Evolutionary conservation across 1,284 basidiomycete genomes (phyloP).

Genomic region (Abortiporus biennis): DNA sequence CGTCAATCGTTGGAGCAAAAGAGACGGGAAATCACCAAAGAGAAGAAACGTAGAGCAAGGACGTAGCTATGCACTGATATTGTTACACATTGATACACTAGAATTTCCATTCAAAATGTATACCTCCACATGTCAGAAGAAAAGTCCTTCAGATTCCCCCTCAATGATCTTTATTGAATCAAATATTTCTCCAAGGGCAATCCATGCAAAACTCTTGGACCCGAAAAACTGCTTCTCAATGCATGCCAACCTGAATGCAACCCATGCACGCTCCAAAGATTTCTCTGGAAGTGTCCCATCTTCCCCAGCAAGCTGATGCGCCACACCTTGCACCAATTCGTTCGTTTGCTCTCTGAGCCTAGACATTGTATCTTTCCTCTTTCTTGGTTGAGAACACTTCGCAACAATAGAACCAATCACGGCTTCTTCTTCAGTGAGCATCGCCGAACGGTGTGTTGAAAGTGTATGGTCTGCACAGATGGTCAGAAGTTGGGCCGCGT

Average conservation of each 20-base stretch:
- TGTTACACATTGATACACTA: not conserved
- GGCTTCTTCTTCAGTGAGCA: conserved; percentile 56
- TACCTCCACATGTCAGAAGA: not conserved
- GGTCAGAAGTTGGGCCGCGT: conserved; percentile 38
- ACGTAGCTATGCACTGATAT: conserved; percentile 7
- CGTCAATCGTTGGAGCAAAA: conserved; percentile 59
- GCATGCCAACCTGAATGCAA: conserved; percentile 42
- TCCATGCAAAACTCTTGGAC: conserved; percentile 54
- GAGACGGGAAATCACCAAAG: conserved; percentile 52
- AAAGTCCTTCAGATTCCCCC: conserved; percentile 18
- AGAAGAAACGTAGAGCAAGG: conserved; percentile 38
- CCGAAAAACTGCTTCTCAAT: conserved; percentile 39
- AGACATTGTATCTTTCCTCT: conserved; percentile 44
- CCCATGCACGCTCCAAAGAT: conserved; percentile 41
- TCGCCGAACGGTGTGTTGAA: conserved; percentile 31
- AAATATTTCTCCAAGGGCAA: conserved; percentile 50
- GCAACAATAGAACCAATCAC: conserved; percentile 57
- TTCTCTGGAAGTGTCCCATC: conserved; percentile 32
- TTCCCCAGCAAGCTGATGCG: conserved; percentile 40
- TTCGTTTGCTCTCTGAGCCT: conserved; percentile 48
- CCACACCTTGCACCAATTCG: conserved; percentile 40
- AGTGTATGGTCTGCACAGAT: conserved; percentile 46
- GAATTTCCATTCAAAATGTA: not conserved
- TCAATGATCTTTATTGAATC: conserved; percentile 32
- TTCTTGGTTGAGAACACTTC: conserved; percentile 50